phyloP scores from a whole-genome alignment of 2,329 filamentous ascomycete genomes.

The Talaromyces albobiverticillius region DNA sequence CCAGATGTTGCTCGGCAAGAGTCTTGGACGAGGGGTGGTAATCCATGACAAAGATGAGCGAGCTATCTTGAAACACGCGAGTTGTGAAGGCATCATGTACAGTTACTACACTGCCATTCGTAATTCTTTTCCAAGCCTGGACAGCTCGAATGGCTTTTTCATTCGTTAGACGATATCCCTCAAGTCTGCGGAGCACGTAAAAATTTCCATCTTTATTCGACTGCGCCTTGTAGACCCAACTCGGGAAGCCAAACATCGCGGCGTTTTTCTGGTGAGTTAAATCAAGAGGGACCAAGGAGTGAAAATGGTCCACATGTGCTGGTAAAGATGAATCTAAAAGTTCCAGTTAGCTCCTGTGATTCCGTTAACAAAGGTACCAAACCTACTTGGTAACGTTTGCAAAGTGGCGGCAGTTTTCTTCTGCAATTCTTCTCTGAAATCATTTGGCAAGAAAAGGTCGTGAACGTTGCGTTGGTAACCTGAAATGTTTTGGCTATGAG shows the following conservation, averaged over 20 bases:
- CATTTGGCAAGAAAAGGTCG: constrained; percentile 88
- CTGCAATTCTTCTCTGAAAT: constrained; percentile 81
- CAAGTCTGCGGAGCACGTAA: constrained; percentile 83
- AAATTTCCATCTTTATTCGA: constrained; percentile 83
- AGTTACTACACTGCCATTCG: constrained; percentile 76
- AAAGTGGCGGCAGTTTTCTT: constrained; percentile 81
- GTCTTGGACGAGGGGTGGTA: constrained; percentile 92
- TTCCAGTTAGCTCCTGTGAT: constrained; percentile 15
- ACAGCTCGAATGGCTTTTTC: constrained; percentile 83
- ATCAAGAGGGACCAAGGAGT: constrained; percentile 87
- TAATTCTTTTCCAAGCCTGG: constrained; percentile 84
- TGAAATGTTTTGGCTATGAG: constrained; percentile 75
- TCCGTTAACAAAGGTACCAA: not conserved
- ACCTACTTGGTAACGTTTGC: constrained; percentile 75
- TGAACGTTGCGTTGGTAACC: constrained; percentile 83
- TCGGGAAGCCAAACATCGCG: constrained; percentile 78
- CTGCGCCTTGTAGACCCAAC: constrained; percentile 92
- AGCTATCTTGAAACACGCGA: constrained; percentile 88
- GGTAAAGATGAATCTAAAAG: constrained; percentile 65
- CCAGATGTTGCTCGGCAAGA: constrained; percentile 71
- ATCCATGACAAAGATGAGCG: constrained; percentile 87
- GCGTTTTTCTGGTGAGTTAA: constrained; percentile 74
- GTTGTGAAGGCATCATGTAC: constrained; percentile 93
- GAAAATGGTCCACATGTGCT: constrained; percentile 76
- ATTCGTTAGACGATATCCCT: constrained; percentile 84